A percentile compares a stretch with the other conserved stretches of the same genome.
Evolutionary conservation across 306 rosid species (phyloP).

Genomic region (Luffa aegyptiaca): DNA sequence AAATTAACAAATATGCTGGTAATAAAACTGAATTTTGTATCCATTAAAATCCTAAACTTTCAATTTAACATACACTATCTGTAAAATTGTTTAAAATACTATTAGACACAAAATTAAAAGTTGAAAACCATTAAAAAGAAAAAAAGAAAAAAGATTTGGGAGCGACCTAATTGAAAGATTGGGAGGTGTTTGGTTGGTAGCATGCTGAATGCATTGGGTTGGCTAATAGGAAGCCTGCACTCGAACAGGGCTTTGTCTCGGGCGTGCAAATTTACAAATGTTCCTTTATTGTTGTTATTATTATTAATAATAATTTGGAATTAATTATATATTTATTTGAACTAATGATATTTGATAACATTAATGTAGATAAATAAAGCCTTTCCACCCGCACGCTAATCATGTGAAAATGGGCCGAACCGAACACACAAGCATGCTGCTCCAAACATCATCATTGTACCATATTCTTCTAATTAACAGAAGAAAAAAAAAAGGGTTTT

Average conservation of each 20-base stretch:
- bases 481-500: no score
- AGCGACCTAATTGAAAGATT: background rate
- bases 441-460: background rate
- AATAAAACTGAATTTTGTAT: no score
- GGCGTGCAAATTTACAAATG: background rate
- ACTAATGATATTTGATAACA: background rate
- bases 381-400: background rate
- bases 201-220: background rate
- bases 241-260: background rate
- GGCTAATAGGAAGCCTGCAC: background rate
- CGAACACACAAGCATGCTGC: slow-evolving; percentile 3
- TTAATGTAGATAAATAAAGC: background rate
- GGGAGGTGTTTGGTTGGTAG: background rate
- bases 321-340: background rate
- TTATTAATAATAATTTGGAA: background rate
- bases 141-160: background rate
- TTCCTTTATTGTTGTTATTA: background rate
- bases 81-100: no score
- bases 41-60: no score
- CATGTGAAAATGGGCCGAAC: slow-evolving; percentile 2
- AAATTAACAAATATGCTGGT: no score
- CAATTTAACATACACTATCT: no score
- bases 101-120: no score
- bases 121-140: no score
- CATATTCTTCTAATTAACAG: background rate